Evolutionary conservation across 495 filamentous ascomycete genomes (phyloP).

Genomic region (Venustampulla echinocandica): DNA sequence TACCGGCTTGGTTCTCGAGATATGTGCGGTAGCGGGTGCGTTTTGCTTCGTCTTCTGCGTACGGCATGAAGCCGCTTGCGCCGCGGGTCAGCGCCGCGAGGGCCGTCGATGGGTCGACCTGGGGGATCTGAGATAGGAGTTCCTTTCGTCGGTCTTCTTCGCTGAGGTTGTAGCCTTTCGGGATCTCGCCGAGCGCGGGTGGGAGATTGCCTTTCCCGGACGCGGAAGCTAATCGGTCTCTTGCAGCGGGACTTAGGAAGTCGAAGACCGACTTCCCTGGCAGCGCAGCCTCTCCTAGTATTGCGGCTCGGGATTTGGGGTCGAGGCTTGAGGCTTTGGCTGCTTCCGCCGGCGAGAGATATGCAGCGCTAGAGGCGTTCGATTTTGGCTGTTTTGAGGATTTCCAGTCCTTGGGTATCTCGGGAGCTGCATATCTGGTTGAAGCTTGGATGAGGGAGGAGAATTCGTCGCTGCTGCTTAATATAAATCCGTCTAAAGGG

Average conservation of each 20-base stretch:
- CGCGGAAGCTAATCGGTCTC: constrained; percentile 64
- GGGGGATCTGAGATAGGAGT: constrained; percentile 55
- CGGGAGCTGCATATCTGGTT: constrained; percentile 63
- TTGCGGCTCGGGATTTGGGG: constrained; percentile 67
- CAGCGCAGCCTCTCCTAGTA: constrained; percentile 73
- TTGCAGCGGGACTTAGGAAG: constrained; percentile 73
- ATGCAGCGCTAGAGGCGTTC: constrained; percentile 31
- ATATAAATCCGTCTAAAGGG: constrained; percentile 77
- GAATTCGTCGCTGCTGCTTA: constrained; percentile 50
- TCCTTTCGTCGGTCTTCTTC: constrained; percentile 51
- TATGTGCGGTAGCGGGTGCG: constrained; percentile 68
- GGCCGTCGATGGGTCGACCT: constrained; percentile 64
- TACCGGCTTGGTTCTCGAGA: constrained; percentile 68
- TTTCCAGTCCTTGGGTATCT: constrained; percentile 70
- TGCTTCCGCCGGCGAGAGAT: constrained; percentile 63
- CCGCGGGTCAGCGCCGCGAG: constrained; percentile 67
- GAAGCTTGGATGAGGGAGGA: constrained; percentile 43
- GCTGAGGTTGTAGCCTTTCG: constrained; percentile 49
- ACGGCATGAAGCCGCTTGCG: constrained; percentile 71
- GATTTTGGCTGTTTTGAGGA: constrained; percentile 47
- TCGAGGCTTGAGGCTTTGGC: constrained; percentile 69
- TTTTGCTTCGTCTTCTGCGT: constrained; percentile 73
- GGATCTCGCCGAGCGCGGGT: constrained; percentile 64
- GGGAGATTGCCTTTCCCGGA: constrained; percentile 74
- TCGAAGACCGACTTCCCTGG: constrained; percentile 95